Percentiles rank a stretch among this genome's conserved stretches.
Conservation (phyloP, 2,329 filamentous ascomycete genomes). For the Sporothrix pallida region DNA sequence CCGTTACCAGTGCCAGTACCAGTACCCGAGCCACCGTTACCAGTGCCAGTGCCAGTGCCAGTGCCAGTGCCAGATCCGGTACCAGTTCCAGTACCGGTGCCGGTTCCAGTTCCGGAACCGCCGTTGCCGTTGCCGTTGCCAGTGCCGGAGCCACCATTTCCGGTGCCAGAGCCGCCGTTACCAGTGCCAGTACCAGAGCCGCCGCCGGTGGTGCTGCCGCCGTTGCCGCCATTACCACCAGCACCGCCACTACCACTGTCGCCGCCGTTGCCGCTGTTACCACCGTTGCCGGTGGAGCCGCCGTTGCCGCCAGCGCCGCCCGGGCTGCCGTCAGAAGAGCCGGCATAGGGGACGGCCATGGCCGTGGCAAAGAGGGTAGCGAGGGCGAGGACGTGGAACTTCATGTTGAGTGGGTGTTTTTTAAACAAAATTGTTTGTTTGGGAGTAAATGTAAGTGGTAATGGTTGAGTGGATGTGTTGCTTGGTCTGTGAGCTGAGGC, state of each 20-base stretch:
- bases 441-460: not conserved
- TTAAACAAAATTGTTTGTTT: no score
- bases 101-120: no score
- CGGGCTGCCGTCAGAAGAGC: not conserved
- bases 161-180: not conserved
- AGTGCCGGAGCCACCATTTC: not conserved
- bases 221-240: not conserved
- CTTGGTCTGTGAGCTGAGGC: not conserved
- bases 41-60: not conserved
- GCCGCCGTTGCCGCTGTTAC: not conserved
- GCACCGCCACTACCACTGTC: not conserved
- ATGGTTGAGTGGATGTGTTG: not conserved
- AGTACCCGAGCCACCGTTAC: not conserved
- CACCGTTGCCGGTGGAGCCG: not conserved
- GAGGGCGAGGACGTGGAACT: conserved; percentile 18
- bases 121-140: not conserved
- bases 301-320: not conserved
- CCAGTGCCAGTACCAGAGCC: not conserved
- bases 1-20: not conserved
- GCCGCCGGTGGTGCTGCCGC: not conserved
- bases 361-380: conserved; percentile 6
- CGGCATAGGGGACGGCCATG: conserved; percentile 13
- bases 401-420: conserved; percentile 1
- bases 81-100: not conserved
- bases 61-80: not conserved